A percentile compares a stretch with the other conserved stretches of the same genome.
phyloP scores from a whole-genome alignment of 108 stramenopile genomes.

The Discostella pseudostelligera region DNA sequence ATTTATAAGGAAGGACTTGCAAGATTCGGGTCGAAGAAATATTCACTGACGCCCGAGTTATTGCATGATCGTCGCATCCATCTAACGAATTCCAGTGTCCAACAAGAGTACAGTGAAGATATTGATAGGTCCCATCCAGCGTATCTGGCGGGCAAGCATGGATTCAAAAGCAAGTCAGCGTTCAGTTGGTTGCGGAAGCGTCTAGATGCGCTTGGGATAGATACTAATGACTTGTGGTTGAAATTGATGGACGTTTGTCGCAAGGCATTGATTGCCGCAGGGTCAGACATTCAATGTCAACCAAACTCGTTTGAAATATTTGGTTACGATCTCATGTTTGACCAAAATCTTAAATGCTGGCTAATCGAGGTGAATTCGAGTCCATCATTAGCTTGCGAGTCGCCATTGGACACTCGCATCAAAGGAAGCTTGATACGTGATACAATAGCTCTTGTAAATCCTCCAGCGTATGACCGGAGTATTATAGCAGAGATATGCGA shows the following conservation, averaged over 20 bases:
- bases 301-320: constrained; percentile 89
- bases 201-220: constrained; percentile 27
- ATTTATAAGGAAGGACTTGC: constrained; percentile 83
- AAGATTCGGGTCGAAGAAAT: constrained; percentile 69
- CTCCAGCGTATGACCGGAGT: constrained; percentile 28
- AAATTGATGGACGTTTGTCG: constrained; percentile 70
- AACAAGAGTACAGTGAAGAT: constrained; percentile 62
- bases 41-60: constrained; percentile 48
- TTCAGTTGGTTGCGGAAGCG: constrained; percentile 46
- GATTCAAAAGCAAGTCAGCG: constrained; percentile 39
- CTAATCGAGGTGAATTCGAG: constrained; percentile 89
- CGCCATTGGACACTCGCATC: constrained; percentile 34
- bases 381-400: constrained; percentile 60
- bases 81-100: constrained; percentile 60
- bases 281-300: constrained; percentile 64
- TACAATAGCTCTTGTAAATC: constrained; percentile 45
- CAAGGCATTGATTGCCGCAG: constrained; percentile 64
- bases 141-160: constrained; percentile 42
- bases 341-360: constrained; percentile 78
- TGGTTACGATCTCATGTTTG: constrained; percentile 85
- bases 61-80: constrained; percentile 43
- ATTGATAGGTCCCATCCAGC: constrained; percentile 66
- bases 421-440: constrained; percentile 48
- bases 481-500: constrained; percentile 32
- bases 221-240: constrained; percentile 55